Base-by-base conservation (phyloP, 352 stramenopile genomes). In the Phytophthora litchii region DNA sequence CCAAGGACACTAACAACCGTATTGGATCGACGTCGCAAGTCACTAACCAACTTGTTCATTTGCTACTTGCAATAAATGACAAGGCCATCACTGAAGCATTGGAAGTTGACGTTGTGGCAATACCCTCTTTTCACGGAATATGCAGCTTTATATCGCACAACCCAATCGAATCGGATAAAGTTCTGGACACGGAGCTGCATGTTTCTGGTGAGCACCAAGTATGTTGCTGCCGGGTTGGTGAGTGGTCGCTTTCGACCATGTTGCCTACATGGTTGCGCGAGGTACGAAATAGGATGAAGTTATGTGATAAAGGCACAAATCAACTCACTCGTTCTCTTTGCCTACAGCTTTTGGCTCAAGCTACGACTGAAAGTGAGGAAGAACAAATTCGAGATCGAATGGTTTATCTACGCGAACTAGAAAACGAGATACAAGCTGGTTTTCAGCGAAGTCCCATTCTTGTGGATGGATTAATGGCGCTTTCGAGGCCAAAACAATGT, bases 81-180 rank as follows among this genome's bases (percentile, higher is more conserved):
- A 47, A 38, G 17, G 56, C n/a, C 2, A 13, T 12, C 19, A 12
- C 4, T 25, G 43, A 55, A 12, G 20, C 10, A 19, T 45, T 19
- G 9, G 46, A 60, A 0, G 3, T 25, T 36, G 47, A 50, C 13
- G 13, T 27, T 4, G 20, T 29, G 29, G 25, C 51, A 36, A 8
- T 9, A 0, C 11, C 12, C 32, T 14, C 14, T 14, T 20, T n/a
- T 12, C 46, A 23, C 16, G 31, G 38, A 5, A 49, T 46, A 29
- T 65, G 60, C 27, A 60, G 7, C 17, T 74, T 67, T 17, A 19
- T 74, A 14, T 74, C 60, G 3, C 44, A 43, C 19, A 35, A 64
- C 20, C 36, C 20, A 7, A 27, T 64, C 43, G 41, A 57, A 44
- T 34, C 9, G 2, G 43, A 61, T 21, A 35, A 11, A 19, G 3